phyloP scores from a whole-genome alignment of 192 early-diverging fungal species.

The Spinellus fusiger region DNA sequence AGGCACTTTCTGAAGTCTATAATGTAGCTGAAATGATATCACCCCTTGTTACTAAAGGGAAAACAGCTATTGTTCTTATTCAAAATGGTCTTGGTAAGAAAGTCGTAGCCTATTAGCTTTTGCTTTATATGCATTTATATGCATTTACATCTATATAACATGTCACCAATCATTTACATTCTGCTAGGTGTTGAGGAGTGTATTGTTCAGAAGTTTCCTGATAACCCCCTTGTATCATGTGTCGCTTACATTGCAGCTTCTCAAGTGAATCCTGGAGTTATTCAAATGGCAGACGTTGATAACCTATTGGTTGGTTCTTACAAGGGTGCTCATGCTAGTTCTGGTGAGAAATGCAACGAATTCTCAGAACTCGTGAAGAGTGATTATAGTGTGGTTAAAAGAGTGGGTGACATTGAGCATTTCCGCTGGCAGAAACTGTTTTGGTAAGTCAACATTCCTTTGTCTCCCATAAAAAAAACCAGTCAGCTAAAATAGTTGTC shows the following conservation, averaged over 20 bases:
- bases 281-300: slow-evolving; percentile 42
- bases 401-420: slow-evolving; percentile 52
- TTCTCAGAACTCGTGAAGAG: slow-evolving; percentile 41
- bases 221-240: slow-evolving; percentile 51
- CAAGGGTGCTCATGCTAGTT: slow-evolving; percentile 23
- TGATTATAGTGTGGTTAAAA: slow-evolving; percentile 32
- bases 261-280: slow-evolving; percentile 46
- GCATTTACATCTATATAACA: background rate
- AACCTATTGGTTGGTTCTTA: slow-evolving; percentile 39
- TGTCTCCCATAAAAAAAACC: background rate
- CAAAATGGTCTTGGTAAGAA: slow-evolving; percentile 62
- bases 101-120: too few species aligned
- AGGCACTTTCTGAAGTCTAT: slow-evolving; percentile 58
- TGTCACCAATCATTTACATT: background rate
- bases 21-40: slow-evolving; percentile 53
- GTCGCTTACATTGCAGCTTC: slow-evolving; percentile 61
- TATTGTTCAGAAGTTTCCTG: slow-evolving; percentile 49
- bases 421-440: slow-evolving; percentile 64
- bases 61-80: slow-evolving; percentile 57
- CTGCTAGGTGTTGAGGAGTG: slow-evolving; percentile 49
- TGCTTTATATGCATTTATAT: too few species aligned
- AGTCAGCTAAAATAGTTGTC: background rate
- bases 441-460: slow-evolving; percentile 42
- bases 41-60: slow-evolving; percentile 40
- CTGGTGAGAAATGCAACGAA: slow-evolving; percentile 11